phyloP scores from a whole-genome alignment of 805 yeast genomes.

The Jamesozyma hellenica region DNA sequence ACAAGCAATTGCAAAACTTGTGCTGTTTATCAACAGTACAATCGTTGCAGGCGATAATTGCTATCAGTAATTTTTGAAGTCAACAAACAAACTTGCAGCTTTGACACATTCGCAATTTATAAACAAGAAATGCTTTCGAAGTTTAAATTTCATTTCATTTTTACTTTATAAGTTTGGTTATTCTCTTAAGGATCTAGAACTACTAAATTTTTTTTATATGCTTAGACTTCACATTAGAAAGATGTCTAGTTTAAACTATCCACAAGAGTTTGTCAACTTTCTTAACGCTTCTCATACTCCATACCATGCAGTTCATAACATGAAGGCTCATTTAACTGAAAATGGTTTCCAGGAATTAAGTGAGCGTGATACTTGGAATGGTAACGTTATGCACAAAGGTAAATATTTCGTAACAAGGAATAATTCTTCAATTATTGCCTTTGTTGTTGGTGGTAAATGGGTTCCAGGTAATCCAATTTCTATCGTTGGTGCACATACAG shows the following conservation, averaged over 20 bases:
- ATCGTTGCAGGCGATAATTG: no score
- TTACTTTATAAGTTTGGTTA: no score
- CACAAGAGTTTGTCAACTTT: constrained; percentile 57
- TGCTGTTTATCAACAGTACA: no score
- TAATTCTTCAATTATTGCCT: constrained; percentile 80
- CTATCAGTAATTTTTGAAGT: no score
- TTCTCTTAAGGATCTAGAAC: no score
- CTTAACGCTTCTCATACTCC: constrained; percentile 88
- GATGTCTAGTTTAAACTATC: constrained; percentile 18
- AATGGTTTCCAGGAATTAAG: constrained; percentile 67
- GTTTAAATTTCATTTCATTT: no score
- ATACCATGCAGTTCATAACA: constrained; percentile 75
- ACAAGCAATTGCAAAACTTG: no score
- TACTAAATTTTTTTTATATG: no score
- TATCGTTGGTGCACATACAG: constrained; percentile 93
- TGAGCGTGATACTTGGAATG: constrained; percentile 66
- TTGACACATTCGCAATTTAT: no score
- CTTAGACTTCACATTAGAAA: constrained; percentile 21
- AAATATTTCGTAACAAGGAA: constrained; percentile 85
- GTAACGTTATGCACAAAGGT: constrained; percentile 41
- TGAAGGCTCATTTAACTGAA: constrained; percentile 41
- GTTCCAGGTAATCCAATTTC: constrained; percentile 72
- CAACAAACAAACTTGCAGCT: no score
- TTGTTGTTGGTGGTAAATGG: constrained; percentile 68
- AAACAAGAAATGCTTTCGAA: no score